A percentile compares a stretch with the other conserved stretches of the same genome.
phyloP scores from a whole-genome alignment of 352 stramenopile genomes.

The Phytophthora cajani region DNA sequence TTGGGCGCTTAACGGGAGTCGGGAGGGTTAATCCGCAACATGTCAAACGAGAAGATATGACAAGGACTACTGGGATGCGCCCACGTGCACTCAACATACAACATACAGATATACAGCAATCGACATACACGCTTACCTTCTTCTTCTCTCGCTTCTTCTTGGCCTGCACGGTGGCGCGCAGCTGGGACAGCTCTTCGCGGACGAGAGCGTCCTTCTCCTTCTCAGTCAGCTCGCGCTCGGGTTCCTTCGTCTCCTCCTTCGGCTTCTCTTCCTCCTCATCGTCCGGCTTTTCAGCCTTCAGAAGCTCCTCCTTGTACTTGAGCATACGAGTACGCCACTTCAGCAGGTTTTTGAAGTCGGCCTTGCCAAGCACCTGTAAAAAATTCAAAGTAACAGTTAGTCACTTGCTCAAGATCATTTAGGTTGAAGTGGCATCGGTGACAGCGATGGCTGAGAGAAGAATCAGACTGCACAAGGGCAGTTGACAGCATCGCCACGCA shows the following conservation, averaged over 20 bases:
- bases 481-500: slow-evolving; percentile 68
- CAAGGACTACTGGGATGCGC: slow-evolving; percentile 92
- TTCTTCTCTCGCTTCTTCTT: slow-evolving; percentile 93
- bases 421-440: background rate
- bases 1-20: slow-evolving; percentile 90
- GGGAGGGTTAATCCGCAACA: slow-evolving; percentile 92
- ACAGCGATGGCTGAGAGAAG: slow-evolving; percentile 16
- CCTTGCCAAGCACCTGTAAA: slow-evolving; percentile 95
- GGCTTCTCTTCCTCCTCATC: slow-evolving; percentile 41
- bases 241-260: slow-evolving; percentile 39
- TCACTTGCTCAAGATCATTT: background rate
- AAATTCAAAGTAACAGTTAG: background rate
- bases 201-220: slow-evolving; percentile 86
- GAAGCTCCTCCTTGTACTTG: slow-evolving; percentile 84
- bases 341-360: slow-evolving; percentile 97
- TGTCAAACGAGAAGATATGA: slow-evolving; percentile 76
- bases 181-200: slow-evolving; percentile 83
- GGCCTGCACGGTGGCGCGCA: slow-evolving; percentile 73
- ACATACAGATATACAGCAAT: slow-evolving; percentile 28
- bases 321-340: slow-evolving; percentile 97
- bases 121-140: slow-evolving; percentile 66
- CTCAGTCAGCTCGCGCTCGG: slow-evolving; percentile 70
- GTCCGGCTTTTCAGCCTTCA: slow-evolving; percentile 67
- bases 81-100: slow-evolving; percentile 40
- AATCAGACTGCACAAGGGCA: slow-evolving; percentile 84